phyloP scores from a whole-genome alignment of 1,284 basidiomycete species.

The Trichosporon sp. region DNA sequence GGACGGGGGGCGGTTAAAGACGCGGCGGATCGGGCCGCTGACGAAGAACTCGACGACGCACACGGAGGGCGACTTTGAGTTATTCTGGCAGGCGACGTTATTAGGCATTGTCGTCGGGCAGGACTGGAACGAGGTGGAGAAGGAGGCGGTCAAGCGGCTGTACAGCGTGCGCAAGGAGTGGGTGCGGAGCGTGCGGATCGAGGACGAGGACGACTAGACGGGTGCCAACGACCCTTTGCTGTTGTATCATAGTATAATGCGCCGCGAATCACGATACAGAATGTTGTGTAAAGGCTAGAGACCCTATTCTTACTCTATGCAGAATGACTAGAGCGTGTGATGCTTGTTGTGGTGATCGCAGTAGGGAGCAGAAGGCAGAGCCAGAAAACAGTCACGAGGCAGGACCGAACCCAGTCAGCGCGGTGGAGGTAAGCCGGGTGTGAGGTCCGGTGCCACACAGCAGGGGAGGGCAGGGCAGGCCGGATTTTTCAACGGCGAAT shows the following conservation, averaged over 20 bases:
- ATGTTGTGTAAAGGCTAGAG: background rate
- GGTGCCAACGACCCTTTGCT: background rate
- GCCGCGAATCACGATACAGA: background rate
- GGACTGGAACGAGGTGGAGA: background rate
- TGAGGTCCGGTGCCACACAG: slow-evolving; percentile 6
- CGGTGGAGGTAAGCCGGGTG: background rate
- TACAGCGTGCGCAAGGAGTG: background rate
- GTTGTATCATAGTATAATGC: background rate
- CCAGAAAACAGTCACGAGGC: background rate
- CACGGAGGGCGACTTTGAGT: background rate
- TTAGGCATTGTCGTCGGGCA: background rate
- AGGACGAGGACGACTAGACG: background rate
- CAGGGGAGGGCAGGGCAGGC: background rate
- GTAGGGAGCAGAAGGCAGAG: background rate
- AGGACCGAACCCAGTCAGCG: background rate
- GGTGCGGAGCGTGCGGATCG: background rate
- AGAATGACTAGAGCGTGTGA: background rate
- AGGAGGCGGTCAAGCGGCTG: slow-evolving; percentile 4
- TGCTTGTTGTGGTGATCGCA: background rate
- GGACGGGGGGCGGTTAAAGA: slow-evolving; percentile 11
- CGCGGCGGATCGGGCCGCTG: slow-evolving; percentile 16
- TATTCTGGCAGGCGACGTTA: slow-evolving; percentile 1
- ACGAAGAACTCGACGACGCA: background rate
- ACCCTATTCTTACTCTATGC: background rate
- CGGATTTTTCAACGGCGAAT: slow-evolving; percentile 6